phyloP scores from a whole-genome alignment of 2,329 filamentous ascomycete species.

The Neofusicoccum umdonicola region DNA sequence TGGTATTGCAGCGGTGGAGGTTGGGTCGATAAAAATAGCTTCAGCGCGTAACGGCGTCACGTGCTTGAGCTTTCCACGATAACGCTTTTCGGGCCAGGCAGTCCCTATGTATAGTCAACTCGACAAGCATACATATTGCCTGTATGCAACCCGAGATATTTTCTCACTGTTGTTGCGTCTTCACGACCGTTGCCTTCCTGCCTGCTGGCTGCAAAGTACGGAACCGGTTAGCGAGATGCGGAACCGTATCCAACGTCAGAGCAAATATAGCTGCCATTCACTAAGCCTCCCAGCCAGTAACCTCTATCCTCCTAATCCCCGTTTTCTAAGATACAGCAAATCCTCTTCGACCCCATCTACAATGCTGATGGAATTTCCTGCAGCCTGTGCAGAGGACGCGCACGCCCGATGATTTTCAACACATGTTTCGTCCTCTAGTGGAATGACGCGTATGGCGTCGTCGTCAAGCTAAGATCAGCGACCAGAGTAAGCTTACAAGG shows the following conservation, averaged over 20 bases:
- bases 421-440: not conserved
- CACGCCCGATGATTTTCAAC: not conserved
- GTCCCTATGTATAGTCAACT: not conserved
- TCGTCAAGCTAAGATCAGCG: not conserved
- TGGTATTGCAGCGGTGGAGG: not conserved
- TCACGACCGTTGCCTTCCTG: not conserved
- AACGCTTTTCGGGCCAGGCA: not conserved
- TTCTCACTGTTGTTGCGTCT: not conserved
- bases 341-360: not conserved
- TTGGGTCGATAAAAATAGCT: slow-evolving; percentile 10
- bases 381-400: not conserved
- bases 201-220: not conserved
- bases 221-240: not conserved
- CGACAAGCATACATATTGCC: not conserved
- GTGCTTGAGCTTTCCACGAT: not conserved
- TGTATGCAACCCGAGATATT: not conserved
- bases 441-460: slow-evolving; percentile 5
- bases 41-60: not conserved
- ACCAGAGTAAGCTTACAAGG: slow-evolving; percentile 9
- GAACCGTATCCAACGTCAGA: not conserved
- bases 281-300: not conserved
- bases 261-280: slow-evolving; percentile 9
- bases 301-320: not conserved
- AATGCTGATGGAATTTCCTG: not conserved
- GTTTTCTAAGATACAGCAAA: not conserved